Base-by-base conservation (phyloP, 2,329 filamentous ascomycete genomes). In the Fusarium xylarioides region DNA sequence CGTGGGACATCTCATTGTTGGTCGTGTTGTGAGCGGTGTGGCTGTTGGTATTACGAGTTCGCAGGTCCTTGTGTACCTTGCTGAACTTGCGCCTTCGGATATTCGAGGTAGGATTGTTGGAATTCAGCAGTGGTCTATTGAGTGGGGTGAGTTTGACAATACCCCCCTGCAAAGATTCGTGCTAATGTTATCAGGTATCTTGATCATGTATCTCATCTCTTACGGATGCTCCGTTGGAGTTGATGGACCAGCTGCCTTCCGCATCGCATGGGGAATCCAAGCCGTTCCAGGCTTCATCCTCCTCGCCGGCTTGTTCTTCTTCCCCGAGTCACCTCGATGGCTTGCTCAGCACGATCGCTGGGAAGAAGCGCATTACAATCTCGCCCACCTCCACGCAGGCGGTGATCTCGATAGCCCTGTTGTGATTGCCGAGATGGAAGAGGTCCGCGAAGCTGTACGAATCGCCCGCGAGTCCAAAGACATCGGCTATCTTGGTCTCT, bases 101-200 rank as follows among this genome's bases (percentile, higher is more conserved):
- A 85, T 82, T 70, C 87, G 91, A 70, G 91, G 91, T 21, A 87
- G 90, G 47, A 85, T 95, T 38, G 91, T 95, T 21, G 90, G 91
- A 58, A 87, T 89, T 47, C 92, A 94, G 79, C 92, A 94, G 80
- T 92, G 91, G 85, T 91, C 91, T 32, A 94, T 95, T 68, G 92
- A 92, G 72, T 92, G 81, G 80, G 81, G 81, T 75, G 54, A 47
- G 70, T 30, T 16, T 3, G 21, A 44, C 40, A 23, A 2, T 3
- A 14, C 6, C 2, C 7, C 1, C 8, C 1, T 2, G 19, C 5
- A 12, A 12, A 35, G 18, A 5, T 9, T 12, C 5, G 7, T 38
- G 23, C 32, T 53, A 38, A 37, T 12, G 50, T 21, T 5, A 7
- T 1, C 86, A 86, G 91, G 89, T 71, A 92, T 92, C 72, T 78